Conservation (phyloP, 495 filamentous ascomycete genomes). For the Penicillium chermesinum region DNA sequence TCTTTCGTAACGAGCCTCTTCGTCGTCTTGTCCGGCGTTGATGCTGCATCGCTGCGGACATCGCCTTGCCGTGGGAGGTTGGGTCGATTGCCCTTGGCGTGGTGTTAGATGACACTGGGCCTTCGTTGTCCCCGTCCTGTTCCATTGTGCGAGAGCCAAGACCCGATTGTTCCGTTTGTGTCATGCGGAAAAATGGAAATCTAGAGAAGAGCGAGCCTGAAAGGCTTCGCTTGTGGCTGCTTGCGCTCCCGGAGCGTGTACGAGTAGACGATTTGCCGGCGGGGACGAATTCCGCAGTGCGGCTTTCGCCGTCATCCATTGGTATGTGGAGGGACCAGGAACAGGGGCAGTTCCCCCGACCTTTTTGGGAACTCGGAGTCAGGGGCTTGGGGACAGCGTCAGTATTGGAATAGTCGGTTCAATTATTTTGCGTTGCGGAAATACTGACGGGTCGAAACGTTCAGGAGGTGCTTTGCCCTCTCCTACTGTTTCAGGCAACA, state of each 20-base stretch:
- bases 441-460: background rate
- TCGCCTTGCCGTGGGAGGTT: constrained; percentile 41
- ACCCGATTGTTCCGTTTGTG: constrained; percentile 30
- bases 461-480: constrained; percentile 3
- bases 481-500: constrained; percentile 11
- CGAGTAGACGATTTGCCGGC: constrained; percentile 29
- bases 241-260: constrained; percentile 36
- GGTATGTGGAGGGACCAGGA: constrained; percentile 18
- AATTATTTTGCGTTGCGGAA: background rate
- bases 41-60: constrained; percentile 54
- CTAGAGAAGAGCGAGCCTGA: constrained; percentile 56
- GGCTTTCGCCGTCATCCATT: constrained; percentile 38
- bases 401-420: background rate
- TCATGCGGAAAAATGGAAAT: constrained; percentile 54
- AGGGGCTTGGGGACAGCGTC: too few relatives aligned
- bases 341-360: constrained; percentile 19
- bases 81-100: constrained; percentile 13
- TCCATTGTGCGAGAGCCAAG: constrained; percentile 39
- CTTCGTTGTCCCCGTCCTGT: constrained; percentile 34
- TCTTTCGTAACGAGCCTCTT: constrained; percentile 73
- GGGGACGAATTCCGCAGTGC: constrained; percentile 23
- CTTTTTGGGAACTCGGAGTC: too few relatives aligned
- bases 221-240: constrained; percentile 57
- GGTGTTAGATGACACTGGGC: constrained; percentile 26
- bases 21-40: constrained; percentile 67